These are phyloP conservation scores for Pseudocercospora pini-densiflorae DNA, from an alignment of 2,329 filamentous ascomycete species.

Conservation along the genomic window DNA sequence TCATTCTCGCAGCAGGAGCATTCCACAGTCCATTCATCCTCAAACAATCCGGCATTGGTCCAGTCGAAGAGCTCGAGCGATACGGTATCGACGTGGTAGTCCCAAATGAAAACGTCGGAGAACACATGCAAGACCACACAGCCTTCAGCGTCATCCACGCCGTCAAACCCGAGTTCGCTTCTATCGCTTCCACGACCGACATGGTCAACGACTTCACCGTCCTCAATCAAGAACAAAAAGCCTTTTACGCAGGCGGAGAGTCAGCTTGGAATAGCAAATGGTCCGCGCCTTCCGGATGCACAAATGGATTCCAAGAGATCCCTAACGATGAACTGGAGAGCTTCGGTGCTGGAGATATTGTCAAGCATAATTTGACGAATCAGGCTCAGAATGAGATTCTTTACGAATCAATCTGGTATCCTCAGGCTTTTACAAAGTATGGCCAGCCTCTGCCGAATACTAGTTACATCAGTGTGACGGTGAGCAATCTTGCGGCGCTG, in stretches of 20 bases:
- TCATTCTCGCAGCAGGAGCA: conserved; percentile 57
- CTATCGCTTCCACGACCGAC: conserved; percentile 16
- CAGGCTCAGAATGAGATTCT: conserved; percentile 28
- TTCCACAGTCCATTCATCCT: conserved; percentile 69
- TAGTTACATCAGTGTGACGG: conserved; percentile 17
- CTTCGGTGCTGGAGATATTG: conserved; percentile 21
- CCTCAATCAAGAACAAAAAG: conserved; percentile 19
- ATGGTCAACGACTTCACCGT: conserved; percentile 23
- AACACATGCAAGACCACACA: conserved; percentile 65
- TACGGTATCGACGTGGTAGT: conserved; percentile 60
- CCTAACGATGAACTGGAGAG: conserved; percentile 17
- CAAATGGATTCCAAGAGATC: conserved; percentile 27
- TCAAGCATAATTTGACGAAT: conserved; percentile 13
- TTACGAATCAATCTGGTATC: conserved; percentile 25
- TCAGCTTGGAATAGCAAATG: conserved; percentile 23
- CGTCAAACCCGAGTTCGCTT: conserved; percentile 31
- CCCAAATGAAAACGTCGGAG: conserved; percentile 65
- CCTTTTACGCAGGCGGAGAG: conserved; percentile 18
- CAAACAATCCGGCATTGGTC: conserved; percentile 67
- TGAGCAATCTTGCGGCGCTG: conserved; percentile 17
- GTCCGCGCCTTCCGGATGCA: conserved; percentile 25
- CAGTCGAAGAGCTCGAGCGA: conserved; percentile 55
- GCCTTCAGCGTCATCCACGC: conserved; percentile 43
- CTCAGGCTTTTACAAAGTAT: conserved; percentile 18
- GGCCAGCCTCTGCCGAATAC: conserved; percentile 14